Base-by-base conservation (phyloP, 2,329 filamentous ascomycete species). In the Leptosphaerulina australis region DNA sequence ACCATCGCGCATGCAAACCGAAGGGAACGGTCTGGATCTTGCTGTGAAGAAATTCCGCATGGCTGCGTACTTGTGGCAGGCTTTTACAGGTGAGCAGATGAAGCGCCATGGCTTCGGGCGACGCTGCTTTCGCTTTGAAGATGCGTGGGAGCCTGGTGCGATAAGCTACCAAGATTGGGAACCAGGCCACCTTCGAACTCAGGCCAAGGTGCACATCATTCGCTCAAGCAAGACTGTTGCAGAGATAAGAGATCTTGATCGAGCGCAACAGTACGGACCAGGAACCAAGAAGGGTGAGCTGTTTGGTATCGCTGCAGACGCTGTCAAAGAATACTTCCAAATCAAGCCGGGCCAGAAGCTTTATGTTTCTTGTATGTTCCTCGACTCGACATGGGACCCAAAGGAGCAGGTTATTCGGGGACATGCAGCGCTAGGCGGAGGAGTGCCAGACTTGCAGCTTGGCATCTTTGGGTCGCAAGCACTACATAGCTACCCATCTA, bases 71-170 rank as follows among this genome's bases (percentile, higher is more conserved):
- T 79, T 97, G 11, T 97, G 94, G 92, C 94, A 99, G 71, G 91
- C 92, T 6, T 97, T 96, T 66, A 97, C 93, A 0, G 91, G 90
- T 5, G 94, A 99, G 71, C 92, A 97, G 70, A 97, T 97, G 93
- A 88, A 85, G 71, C 86, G 91, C 56, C 89, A 96, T 69, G 89
- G 88, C 53, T 84, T 97, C 60, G 91, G 92, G 8, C 83, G 93
- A 50, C 85, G 93, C 49, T 87, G 84, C 44, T 97, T 97, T 72
- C 83, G 92, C 33, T 92, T 96, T 56, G 94, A 97, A 63, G 94
- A 99, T 72, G 90, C 96, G 69, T 97, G 94, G 94, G 89, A 89
- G 53, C 84, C 85, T 2, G 92, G 92, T 6, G 89, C 90, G 1
- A 80, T 90, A 51, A 93, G 89, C 52, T 82, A 83, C 60, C 85